Conservation (phyloP, 306 rosid species). For the Rosa chinensis region DNA sequence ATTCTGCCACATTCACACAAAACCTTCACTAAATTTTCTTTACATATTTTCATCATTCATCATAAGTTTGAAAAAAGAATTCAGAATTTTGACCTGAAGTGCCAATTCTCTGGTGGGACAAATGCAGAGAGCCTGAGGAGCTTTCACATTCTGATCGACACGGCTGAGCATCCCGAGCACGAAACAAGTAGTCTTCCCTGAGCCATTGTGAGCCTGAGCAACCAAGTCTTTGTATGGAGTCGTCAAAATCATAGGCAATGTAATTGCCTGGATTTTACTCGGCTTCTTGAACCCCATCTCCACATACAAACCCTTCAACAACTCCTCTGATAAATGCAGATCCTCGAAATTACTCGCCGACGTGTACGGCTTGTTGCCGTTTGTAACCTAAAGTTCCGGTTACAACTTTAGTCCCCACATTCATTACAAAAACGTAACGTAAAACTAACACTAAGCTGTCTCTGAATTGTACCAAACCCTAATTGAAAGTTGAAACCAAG, state of each 20-base stretch:
- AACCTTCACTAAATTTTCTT: not conserved
- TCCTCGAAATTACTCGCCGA: slow-evolving; percentile 65
- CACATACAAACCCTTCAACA: slow-evolving; percentile 55
- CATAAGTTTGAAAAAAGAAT: not conserved
- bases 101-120: slow-evolving; percentile 86
- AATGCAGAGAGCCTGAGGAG: slow-evolving; percentile 81
- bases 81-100: slow-evolving; percentile 47
- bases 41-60: not conserved
- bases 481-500: not conserved
- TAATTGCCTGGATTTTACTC: slow-evolving; percentile 73
- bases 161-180: slow-evolving; percentile 89
- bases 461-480: not conserved
- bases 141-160: slow-evolving; percentile 53
- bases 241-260: slow-evolving; percentile 73
- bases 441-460: not conserved
- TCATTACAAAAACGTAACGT: too few relatives aligned
- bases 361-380: slow-evolving; percentile 52
- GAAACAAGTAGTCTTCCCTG: slow-evolving; percentile 87
- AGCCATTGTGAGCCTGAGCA: slow-evolving; percentile 90
- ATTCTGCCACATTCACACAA: slow-evolving; percentile 31
- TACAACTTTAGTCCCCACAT: too few relatives aligned
- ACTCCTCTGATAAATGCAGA: slow-evolving; percentile 42
- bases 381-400: slow-evolving; percentile 10
- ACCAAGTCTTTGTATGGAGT: slow-evolving; percentile 69
- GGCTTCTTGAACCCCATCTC: slow-evolving; percentile 62